Evolutionary conservation across 2,329 filamentous ascomycete genomes (phyloP), one percentile per base, ranked within the genome.

Genomic region (Plenodomus biglobosus): DNA sequence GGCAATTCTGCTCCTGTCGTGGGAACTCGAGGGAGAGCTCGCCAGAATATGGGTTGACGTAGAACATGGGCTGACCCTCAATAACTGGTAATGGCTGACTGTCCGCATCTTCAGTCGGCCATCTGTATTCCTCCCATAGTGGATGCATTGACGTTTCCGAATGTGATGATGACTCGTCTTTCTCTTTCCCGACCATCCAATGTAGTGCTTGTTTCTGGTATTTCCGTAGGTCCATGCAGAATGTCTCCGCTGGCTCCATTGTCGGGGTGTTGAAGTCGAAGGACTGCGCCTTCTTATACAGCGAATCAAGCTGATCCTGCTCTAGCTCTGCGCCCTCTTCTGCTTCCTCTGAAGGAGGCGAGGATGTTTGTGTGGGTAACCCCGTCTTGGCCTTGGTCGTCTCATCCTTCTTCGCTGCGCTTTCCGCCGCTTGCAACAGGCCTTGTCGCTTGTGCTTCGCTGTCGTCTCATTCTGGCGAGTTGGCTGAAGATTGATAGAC

Each of bases 161-260:
- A 32, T 77, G 71, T 21, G 84, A 81, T 10, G 83, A 80, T 57
- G 84, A 85, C 53, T 88, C 81, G 55, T 95, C 85, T 61, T 85
- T 92, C 69, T 99, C 94, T 69, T 97, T 97, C 3, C 85, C 81
- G 55, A 97, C 79, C 91, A 99, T 96, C 94, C 94, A 99, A 66
- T 96, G 80, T 5, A 99, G 75, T 0, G 94, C 91, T 71, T 99
- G 94, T 65, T 91, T 96, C 69, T 99, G 94, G 60, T 99, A 99
- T 42, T 90, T 90, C 2, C 94, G 85, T 21, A 99, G 77, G 32
- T 85, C 80, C 85, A 99, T 85, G 5, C 80, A 80, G 70, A 99
- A 99, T 0, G 85, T 90, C 8, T 86, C 79, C 5, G 88, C 84
- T 8, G 94, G 92, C 60, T 96, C 87, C 8, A 90, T 86, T 69